Evolutionary conservation across 176 grass and related monocot species (phyloP).

Genomic region (Tillandsia fasciculata): DNA sequence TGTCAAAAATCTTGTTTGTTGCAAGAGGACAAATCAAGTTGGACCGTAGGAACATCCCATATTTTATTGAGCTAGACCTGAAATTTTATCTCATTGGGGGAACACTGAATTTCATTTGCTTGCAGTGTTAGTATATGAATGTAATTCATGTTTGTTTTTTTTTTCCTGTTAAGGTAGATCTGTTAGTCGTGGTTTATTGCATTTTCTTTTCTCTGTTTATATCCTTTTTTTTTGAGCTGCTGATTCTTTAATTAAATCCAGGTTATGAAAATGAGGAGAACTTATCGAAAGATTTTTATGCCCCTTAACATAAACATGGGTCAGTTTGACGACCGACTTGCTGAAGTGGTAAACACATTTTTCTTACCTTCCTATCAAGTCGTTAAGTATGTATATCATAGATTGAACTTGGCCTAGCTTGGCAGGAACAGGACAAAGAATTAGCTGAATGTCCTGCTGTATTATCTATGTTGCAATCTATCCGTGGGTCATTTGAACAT

Average conservation of each 20-base stretch:
- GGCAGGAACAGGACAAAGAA: conserved; percentile 38
- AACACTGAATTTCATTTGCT: too few species aligned
- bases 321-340: conserved; percentile 56
- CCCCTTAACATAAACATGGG: conserved; percentile 24
- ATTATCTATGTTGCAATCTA: conserved; percentile 61
- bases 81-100: too few species aligned
- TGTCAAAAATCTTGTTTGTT: too few species aligned
- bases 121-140: too few species aligned
- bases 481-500: conserved; percentile 58
- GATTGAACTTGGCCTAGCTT: conserved; percentile 18
- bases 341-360: conserved; percentile 47
- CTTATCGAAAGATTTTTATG: conserved; percentile 87
- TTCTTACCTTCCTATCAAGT: background rate
- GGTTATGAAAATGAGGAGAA: conserved; percentile 61
- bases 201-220: background rate
- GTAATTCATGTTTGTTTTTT: background rate
- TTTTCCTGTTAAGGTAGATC: background rate
- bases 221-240: background rate
- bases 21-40: too few species aligned
- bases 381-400: background rate
- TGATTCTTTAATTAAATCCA: conserved; percentile 16
- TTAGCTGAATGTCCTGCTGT: conserved; percentile 37
- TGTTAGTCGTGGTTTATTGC: background rate
- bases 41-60: too few species aligned
- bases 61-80: too few species aligned